phyloP scores from a whole-genome alignment of 2,329 filamentous ascomycete species.

The Aphanocladium album region DNA sequence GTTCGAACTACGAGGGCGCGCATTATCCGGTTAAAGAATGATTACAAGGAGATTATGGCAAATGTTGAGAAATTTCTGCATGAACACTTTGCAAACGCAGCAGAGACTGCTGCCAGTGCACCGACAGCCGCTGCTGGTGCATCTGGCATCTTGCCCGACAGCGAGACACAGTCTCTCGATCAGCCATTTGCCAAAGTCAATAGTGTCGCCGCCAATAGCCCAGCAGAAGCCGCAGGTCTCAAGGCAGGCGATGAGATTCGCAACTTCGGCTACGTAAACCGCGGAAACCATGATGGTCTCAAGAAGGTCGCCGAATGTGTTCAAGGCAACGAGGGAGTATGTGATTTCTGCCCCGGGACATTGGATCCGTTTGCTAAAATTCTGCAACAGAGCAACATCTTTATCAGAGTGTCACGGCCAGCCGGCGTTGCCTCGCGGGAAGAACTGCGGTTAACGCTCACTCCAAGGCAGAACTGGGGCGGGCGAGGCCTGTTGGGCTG shows the following conservation, averaged over 20 bases:
- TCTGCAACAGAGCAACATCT: conserved; percentile 56
- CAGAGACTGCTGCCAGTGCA: conserved; percentile 41
- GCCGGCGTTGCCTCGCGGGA: conserved; percentile 36
- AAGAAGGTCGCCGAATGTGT: conserved; percentile 85
- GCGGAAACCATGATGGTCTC: conserved; percentile 79
- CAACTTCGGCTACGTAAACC: conserved; percentile 79
- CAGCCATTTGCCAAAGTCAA: conserved; percentile 82
- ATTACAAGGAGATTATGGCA: conserved; percentile 85
- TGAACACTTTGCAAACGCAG: conserved; percentile 74
- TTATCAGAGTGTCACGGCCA: conserved; percentile 60
- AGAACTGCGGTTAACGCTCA: conserved; percentile 67
- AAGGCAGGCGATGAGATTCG: conserved; percentile 75
- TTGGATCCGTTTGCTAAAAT: background rate
- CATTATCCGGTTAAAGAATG: conserved; percentile 85
- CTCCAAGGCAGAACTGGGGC: conserved; percentile 78
- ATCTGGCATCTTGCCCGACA: conserved; percentile 26
- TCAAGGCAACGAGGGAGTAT: conserved; percentile 81
- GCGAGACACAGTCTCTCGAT: conserved; percentile 22
- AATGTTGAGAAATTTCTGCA: conserved; percentile 83
- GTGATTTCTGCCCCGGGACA: conserved; percentile 30
- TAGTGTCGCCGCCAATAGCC: conserved; percentile 69
- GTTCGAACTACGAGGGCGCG: conserved; percentile 88
- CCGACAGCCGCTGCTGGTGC: conserved; percentile 16
- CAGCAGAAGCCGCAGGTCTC: conserved; percentile 77
- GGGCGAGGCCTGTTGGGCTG: conserved; percentile 86